Conservation (phyloP, 768 basidiomycete genomes). For the Butyriboletus loyo region DNA sequence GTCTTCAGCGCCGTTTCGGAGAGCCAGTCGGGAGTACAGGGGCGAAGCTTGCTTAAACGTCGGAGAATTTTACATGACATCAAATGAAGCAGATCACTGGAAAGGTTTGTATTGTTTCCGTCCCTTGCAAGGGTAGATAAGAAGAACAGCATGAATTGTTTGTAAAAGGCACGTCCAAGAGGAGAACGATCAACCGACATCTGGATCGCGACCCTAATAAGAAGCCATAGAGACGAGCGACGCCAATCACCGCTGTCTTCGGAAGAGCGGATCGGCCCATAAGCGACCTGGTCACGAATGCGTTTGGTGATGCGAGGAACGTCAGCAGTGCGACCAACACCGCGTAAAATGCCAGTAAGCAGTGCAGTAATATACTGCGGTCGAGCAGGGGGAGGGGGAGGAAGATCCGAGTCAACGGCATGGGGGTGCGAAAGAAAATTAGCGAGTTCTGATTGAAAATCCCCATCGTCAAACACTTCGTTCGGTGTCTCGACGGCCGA, state of each 20-base stretch:
- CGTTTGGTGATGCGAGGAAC: slow-evolving; percentile 24
- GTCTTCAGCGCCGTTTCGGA: slow-evolving; percentile 38
- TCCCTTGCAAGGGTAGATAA: slow-evolving; percentile 24
- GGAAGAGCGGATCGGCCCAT: background rate
- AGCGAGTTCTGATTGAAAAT: slow-evolving; percentile 15
- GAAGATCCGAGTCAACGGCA: background rate
- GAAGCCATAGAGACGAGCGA: slow-evolving; percentile 33
- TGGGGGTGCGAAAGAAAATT: slow-evolving; percentile 19
- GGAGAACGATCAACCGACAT: slow-evolving; percentile 10
- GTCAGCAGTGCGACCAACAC: slow-evolving; percentile 7
- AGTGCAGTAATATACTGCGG: background rate
- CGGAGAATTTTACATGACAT: slow-evolving; percentile 22
- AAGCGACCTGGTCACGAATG: slow-evolving; percentile 22
- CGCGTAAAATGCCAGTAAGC: background rate
- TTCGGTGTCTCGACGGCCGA: slow-evolving; percentile 10
- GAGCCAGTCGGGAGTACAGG: slow-evolving; percentile 21
- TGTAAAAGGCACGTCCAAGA: slow-evolving; percentile 34
- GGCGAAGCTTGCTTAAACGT: slow-evolving; percentile 14
- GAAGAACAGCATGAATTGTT: slow-evolving; percentile 45
- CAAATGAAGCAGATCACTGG: slow-evolving; percentile 23
- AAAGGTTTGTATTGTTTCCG: slow-evolving; percentile 8
- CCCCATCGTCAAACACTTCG: slow-evolving; percentile 7
- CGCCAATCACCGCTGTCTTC: slow-evolving; percentile 12
- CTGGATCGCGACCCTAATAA: slow-evolving; percentile 31
- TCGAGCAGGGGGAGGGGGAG: background rate